Evolutionary conservation across 495 filamentous ascomycete species (phyloP), one percentile per base, ranked within the genome.

Genomic region (Penicillium herquei): DNA sequence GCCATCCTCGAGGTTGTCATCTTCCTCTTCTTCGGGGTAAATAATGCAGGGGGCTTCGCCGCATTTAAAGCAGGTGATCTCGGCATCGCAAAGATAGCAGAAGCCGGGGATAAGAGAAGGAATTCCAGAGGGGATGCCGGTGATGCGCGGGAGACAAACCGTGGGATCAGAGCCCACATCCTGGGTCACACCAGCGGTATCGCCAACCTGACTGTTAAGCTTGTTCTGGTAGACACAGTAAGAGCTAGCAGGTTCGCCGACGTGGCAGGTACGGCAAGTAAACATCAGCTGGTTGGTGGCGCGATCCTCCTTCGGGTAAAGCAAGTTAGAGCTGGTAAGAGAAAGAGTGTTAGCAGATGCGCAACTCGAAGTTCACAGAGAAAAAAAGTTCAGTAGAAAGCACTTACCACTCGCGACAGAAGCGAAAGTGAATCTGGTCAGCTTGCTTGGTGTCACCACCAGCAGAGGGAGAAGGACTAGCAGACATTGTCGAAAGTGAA

Each of bases 111-210:
- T 12, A 44, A 53, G 11, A 45, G 31, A 33, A 51, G 48, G 34
- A 7, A 37, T 37, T 13, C 34, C 9, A 13, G 34, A 37, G 12
- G 9, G 34, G 34, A 37, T 26, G 21, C 21, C 21, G 1, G 34
- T 10, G 12, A 37, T 37, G 12, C 34, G 41, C 50, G 11, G 61
- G 63, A 72, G 61, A 96, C 92, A 79, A 83, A 98, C 92, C 84
- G 95, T 99, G 71, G 94, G 94, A 81, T 99, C 94, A 59, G 86
- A 89, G 69, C 84, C 91, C 54, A 99, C 92, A 74, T 99, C 94
- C 73, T 95, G 90, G 39, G 92, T 96, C 54, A 98, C 93, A 71
- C 94, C 94, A 48, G 95, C 93, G 46, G 94, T 98, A 73, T 97
- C 93, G 49, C 92, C 92, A 12, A 92, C 89, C 47, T 89, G 86